Evolutionary conservation across 495 filamentous ascomycete species (phyloP), one percentile per base, ranked within the genome.

Genomic region (Podospora appendiculata): DNA sequence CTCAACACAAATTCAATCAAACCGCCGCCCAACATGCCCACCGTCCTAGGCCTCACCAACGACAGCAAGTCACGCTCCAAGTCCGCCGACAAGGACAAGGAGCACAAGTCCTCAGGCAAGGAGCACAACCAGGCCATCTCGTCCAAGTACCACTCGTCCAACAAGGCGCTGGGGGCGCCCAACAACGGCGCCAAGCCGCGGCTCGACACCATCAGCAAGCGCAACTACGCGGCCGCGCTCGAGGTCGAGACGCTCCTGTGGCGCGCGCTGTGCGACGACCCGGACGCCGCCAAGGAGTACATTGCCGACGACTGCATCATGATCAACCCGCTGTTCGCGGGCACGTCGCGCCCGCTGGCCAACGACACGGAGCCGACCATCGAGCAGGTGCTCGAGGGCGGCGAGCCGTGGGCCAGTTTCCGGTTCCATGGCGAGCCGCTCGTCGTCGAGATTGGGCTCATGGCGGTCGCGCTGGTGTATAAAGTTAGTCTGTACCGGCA

Each of bases 141-240:
- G 25, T 35, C 44, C 33, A 54, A 32, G 11, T 51, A 55, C 48
- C 45, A 50, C 17, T 47, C 53, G 3, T 57, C 56, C 17, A 58
- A 57, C 32, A 54, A 48, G 39, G 58, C 45, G 8, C 58, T 59
- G 5, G 44, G 41, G 8, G 41, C n/a, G 41, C 8, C n/a, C 13
- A 16, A 13, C 45, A 38, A 12, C 6, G 36, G 36, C 19, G 36
- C 33, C 38, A 59, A 59, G 51, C 33, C 47, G 18, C 66, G 64
- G 10, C 62, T 66, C 47, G 55, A 70, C 61, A 68, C 67, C 55
- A 70, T 70, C 57, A 60, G 54, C 41, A 62, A 66, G 56, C 67
- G 67, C 58, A 70, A 70, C 65, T 58, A 70, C 53, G 58, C 58
- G 14, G 54, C 63, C n/a, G 67, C 62, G 10, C 49, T 45, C 32